phyloP scores from a whole-genome alignment of 805 yeast species.

The Hyphopichia homilentoma region DNA sequence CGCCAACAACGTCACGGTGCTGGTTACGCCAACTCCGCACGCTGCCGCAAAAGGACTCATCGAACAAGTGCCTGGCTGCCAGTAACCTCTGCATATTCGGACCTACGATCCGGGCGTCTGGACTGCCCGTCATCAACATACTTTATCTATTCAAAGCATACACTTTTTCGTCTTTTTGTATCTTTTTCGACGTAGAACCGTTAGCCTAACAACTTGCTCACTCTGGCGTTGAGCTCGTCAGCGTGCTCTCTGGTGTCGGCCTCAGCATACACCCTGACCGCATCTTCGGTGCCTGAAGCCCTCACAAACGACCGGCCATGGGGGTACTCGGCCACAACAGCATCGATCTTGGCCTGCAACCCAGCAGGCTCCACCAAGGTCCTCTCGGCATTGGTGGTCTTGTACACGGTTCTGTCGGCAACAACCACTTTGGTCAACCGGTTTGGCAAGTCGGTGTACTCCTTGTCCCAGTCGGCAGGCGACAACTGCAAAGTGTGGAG shows the following conservation, averaged over 20 bases:
- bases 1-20: too few relatives aligned
- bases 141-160: too few relatives aligned
- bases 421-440: constrained; percentile 77
- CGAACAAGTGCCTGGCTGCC: too few relatives aligned
- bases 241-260: constrained; percentile 47
- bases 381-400: constrained; percentile 89
- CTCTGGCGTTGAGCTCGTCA: too few relatives aligned
- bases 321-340: constrained; percentile 48
- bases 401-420: constrained; percentile 72
- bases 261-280: constrained; percentile 93
- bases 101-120: too few relatives aligned
- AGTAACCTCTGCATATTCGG: too few relatives aligned
- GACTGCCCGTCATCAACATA: too few relatives aligned
- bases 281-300: constrained; percentile 97
- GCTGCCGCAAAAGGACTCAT: too few relatives aligned
- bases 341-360: constrained; percentile 71
- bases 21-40: too few relatives aligned
- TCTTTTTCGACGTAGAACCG: too few relatives aligned
- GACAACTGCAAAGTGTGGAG: constrained; percentile 51
- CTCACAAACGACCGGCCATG: constrained; percentile 87
- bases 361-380: constrained; percentile 72
- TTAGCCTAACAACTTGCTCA: too few relatives aligned
- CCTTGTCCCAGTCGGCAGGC: constrained; percentile 70
- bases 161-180: too few relatives aligned
- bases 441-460: constrained; percentile 85